Evolutionary conservation across 352 stramenopile genomes (phyloP).

Genomic region (Aphanomyces euteiches): DNA sequence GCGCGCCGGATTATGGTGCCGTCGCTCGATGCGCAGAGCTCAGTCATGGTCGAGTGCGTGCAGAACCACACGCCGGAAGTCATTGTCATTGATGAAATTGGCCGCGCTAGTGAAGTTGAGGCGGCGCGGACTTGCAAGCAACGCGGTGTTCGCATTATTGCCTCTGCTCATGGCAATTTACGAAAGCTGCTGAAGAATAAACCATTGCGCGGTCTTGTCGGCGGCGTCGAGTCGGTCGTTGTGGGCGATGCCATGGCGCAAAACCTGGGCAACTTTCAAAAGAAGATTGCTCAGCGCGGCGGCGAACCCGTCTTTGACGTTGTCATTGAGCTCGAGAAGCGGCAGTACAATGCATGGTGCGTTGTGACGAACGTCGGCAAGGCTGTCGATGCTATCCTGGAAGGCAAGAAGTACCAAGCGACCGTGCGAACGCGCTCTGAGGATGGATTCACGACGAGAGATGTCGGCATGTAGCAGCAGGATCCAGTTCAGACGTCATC

Average conservation of each 20-base stretch:
- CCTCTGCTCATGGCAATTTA: constrained; percentile 81
- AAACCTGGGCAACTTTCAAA: neutral
- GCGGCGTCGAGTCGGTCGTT: constrained; percentile 64
- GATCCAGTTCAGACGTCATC: too few species aligned
- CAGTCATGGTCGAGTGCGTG: constrained; percentile 32
- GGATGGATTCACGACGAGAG: neutral
- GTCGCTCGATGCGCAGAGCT: constrained; percentile 29
- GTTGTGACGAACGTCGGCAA: constrained; percentile 63
- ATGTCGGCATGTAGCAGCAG: too few species aligned
- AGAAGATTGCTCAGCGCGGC: constrained; percentile 39
- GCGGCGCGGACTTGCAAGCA: constrained; percentile 61
- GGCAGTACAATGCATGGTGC: constrained; percentile 48
- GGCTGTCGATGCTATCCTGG: constrained; percentile 69
- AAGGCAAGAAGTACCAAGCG: constrained; percentile 36
- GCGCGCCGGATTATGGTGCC: constrained; percentile 37
- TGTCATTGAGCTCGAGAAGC: constrained; percentile 75
- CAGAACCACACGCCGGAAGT: constrained; percentile 50
- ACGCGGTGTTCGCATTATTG: constrained; percentile 76
- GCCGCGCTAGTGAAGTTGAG: constrained; percentile 68
- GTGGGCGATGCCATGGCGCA: constrained; percentile 44
- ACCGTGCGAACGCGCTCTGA: constrained; percentile 34
- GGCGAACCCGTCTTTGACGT: constrained; percentile 75
- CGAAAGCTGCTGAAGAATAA: constrained; percentile 79
- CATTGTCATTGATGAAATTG: constrained; percentile 89
- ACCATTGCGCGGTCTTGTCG: constrained; percentile 70